A percentile compares a stretch with the other conserved stretches of the same genome.
Evolutionary conservation across 805 yeast species (phyloP).

Genomic region (Metschnikowia baotianmanensis): DNA sequence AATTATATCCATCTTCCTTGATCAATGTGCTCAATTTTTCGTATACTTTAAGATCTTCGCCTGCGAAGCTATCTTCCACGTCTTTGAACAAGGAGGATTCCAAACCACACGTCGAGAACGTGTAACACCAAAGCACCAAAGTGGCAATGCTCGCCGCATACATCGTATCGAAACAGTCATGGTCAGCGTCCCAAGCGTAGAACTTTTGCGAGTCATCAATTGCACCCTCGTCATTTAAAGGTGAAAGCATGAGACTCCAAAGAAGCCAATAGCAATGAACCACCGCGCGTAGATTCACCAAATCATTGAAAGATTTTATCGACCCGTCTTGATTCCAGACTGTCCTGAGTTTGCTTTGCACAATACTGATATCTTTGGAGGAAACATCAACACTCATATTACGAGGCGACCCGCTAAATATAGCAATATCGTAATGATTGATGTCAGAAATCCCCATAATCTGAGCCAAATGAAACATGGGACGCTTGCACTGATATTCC

Average conservation of each 20-base stretch:
- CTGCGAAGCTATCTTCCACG: conserved; percentile 5
- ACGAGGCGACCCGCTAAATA: conserved; percentile 79
- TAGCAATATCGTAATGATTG: conserved; percentile 75
- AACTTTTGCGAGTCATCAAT: conserved; percentile 12
- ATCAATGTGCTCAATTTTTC: conserved; percentile 24
- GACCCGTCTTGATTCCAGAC: conserved; percentile 27
- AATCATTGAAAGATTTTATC: conserved; percentile 22
- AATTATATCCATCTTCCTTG: conserved; percentile 38
- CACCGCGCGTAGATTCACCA: conserved; percentile 34
- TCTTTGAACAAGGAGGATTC: conserved; percentile 28
- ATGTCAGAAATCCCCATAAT: conserved; percentile 58
- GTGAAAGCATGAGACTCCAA: conserved; percentile 38
- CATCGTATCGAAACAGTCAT: conserved; percentile 38
- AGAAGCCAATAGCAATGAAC: conserved; percentile 39
- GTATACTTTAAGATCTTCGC: conserved; percentile 20
- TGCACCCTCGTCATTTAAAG: conserved; percentile 20
- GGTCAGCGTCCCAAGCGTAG: conserved; percentile 31
- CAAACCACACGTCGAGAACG: conserved; percentile 31
- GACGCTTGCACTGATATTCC: conserved; percentile 51
- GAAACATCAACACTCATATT: conserved; percentile 46
- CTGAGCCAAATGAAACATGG: conserved; percentile 72
- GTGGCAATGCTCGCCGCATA: conserved; percentile 38
- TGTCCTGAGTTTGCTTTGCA: conserved; percentile 31
- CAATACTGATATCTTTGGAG: conserved; percentile 32
- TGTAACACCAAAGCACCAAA: conserved; percentile 41